These are phyloP conservation scores for Phytomonas francai DNA, from an alignment of 208 protist species.

Conservation along the genomic window DNA sequence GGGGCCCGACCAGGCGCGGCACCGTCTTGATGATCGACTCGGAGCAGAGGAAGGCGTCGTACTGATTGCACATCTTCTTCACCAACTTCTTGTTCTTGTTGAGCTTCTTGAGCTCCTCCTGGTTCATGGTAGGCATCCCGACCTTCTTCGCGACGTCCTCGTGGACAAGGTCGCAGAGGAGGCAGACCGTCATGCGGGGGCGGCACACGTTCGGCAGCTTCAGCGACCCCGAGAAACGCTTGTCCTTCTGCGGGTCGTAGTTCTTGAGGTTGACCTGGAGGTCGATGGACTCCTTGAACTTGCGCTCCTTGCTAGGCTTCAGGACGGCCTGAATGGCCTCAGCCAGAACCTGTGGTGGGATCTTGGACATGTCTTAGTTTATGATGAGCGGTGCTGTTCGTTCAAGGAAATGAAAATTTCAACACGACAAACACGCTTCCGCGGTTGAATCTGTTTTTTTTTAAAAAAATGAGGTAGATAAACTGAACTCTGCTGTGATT, in stretches of 20 bases:
- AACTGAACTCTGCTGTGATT: no score
- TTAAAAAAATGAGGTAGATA: slow-evolving; percentile 6
- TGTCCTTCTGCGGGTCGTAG: slow-evolving; percentile 99
- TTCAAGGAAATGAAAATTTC: no score
- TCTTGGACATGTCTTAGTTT: slow-evolving; percentile 76
- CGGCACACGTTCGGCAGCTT: slow-evolving; percentile 92
- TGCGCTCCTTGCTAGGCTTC: slow-evolving; percentile 76
- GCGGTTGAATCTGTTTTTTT: slow-evolving; percentile 1
- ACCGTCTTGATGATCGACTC: slow-evolving; percentile 98
- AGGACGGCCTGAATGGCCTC: slow-evolving; percentile 85
- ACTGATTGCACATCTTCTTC: slow-evolving; percentile 98
- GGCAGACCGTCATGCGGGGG: slow-evolving; percentile 93
- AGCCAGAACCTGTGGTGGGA: slow-evolving; percentile 57
- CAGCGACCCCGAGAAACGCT: slow-evolving; percentile 98
- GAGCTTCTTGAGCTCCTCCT: slow-evolving; percentile 98
- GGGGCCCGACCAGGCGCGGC: slow-evolving; percentile 92
- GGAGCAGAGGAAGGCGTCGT: slow-evolving; percentile 97
- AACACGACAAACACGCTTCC: neutral
- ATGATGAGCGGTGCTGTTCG: neutral
- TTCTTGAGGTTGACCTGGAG: slow-evolving; percentile 99
- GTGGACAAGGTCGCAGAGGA: slow-evolving; percentile 96
- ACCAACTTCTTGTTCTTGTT: slow-evolving; percentile 99
- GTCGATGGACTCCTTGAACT: slow-evolving; percentile 98
- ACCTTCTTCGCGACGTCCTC: slow-evolving; percentile 92
- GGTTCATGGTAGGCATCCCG: slow-evolving; percentile 90